Percentiles rank a stretch among this genome's conserved stretches.
Evolutionary conservation across 495 filamentous ascomycete species (phyloP).

Genomic region (Staphylotrichum longicolle): DNA sequence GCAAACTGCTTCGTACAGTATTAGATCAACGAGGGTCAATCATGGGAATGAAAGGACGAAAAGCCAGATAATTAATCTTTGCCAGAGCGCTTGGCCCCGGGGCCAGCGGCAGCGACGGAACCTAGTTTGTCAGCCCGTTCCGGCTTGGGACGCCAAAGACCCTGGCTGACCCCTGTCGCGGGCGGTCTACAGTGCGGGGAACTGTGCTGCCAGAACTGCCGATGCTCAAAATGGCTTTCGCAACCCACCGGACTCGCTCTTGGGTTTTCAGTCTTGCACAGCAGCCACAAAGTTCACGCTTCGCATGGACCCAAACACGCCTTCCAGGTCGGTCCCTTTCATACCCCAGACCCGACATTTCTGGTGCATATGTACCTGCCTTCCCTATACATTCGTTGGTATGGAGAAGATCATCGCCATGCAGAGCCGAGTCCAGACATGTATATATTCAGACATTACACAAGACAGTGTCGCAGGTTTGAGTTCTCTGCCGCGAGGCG

Average conservation of each 20-base stretch:
- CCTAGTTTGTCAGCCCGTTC: slow-evolving; percentile 23
- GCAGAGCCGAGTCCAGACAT: no score
- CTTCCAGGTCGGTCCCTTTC: no score
- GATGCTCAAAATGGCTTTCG: not conserved
- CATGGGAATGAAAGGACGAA: not conserved
- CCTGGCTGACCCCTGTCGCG: not conserved
- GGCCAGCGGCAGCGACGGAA: slow-evolving; percentile 22
- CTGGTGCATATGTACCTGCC: no score
- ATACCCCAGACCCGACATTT: no score
- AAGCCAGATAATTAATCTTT: slow-evolving; percentile 5
- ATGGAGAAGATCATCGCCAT: no score
- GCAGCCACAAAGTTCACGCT: no score
- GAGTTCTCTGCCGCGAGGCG: no score
- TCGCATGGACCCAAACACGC: no score
- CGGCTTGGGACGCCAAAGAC: slow-evolving; percentile 2
- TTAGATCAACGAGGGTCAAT: not conserved
- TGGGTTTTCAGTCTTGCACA: no score
- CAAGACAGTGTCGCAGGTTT: no score
- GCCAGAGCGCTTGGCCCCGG: not conserved
- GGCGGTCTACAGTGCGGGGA: not conserved
- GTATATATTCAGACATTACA: no score
- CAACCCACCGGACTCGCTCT: not conserved
- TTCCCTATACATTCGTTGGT: no score
- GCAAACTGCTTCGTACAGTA: slow-evolving; percentile 19
- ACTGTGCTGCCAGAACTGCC: slow-evolving; percentile 1